Conservation (phyloP, 2,329 filamentous ascomycete species). For the Sordariomycetes sp. region DNA sequence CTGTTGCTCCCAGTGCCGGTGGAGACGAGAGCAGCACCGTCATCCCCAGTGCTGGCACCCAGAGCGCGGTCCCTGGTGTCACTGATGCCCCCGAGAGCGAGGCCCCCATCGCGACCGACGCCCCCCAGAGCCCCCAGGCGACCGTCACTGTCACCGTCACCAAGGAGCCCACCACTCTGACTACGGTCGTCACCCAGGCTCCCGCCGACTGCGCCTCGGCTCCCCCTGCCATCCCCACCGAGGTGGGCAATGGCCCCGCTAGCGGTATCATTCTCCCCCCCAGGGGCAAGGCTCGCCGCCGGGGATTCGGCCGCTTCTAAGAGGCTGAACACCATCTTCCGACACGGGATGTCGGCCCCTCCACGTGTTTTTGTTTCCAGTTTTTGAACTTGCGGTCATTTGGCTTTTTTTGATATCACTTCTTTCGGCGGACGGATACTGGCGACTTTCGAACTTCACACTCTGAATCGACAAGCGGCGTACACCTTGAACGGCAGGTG, state of each 20-base stretch:
- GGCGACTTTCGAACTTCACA: neutral
- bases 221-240: neutral
- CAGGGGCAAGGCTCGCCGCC: slow-evolving; percentile 8
- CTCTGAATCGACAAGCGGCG: neutral
- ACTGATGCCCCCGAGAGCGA: neutral
- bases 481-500: neutral
- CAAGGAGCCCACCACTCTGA: slow-evolving; percentile 22
- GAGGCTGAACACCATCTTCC: neutral
- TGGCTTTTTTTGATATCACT: neutral
- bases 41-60: neutral
- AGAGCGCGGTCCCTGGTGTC: slow-evolving; percentile 1
- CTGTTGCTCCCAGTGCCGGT: neutral
- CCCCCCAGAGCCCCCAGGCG: neutral
- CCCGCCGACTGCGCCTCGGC: slow-evolving; percentile 10
- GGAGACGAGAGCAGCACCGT: neutral
- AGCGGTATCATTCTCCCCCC: neutral
- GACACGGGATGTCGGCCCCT: neutral
- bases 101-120: slow-evolving; percentile 6
- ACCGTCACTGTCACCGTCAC: slow-evolving; percentile 27
- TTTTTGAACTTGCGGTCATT: neutral
- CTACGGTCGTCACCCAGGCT: slow-evolving; percentile 25
- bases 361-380: neutral
- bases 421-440: neutral
- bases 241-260: slow-evolving; percentile 9
- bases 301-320: slow-evolving; percentile 12